Conservation (phyloP, 2,329 filamentous ascomycete genomes). For the Colletotrichum salicis region DNA sequence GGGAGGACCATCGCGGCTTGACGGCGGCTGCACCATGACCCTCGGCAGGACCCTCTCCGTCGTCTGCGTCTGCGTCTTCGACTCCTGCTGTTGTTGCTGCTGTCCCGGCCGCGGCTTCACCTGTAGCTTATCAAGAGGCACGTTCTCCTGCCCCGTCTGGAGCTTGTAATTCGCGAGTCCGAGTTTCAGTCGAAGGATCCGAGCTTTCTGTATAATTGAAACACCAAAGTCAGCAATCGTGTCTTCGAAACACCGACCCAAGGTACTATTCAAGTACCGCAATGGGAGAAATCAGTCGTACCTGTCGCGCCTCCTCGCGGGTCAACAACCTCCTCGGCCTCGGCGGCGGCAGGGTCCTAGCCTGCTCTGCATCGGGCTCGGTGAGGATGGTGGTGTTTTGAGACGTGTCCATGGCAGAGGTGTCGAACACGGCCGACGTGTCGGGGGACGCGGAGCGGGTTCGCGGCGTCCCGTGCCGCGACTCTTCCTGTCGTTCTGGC, state of each 20-base stretch:
- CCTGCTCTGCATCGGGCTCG: slow-evolving; percentile 54
- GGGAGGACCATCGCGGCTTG: slow-evolving; percentile 34
- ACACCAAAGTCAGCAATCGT: slow-evolving; percentile 12
- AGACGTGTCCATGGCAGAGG: slow-evolving; percentile 57
- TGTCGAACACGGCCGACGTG: slow-evolving; percentile 62
- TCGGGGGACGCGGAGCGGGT: slow-evolving; percentile 45
- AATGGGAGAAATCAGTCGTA: slow-evolving; percentile 41
- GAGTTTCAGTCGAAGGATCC: slow-evolving; percentile 75
- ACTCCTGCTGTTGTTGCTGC: slow-evolving; percentile 34
- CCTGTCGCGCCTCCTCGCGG: slow-evolving; percentile 64
- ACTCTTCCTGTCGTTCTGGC: not conserved
- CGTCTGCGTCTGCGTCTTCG: not conserved
- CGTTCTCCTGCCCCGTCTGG: slow-evolving; percentile 74
- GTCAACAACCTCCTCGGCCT: slow-evolving; percentile 49
- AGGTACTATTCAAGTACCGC: not conserved
- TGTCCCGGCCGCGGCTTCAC: slow-evolving; percentile 45
- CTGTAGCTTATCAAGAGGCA: slow-evolving; percentile 72
- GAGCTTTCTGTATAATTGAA: slow-evolving; percentile 62
- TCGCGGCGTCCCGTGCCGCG: slow-evolving; percentile 1
- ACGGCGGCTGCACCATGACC: slow-evolving; percentile 36
- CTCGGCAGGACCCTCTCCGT: slow-evolving; percentile 34
- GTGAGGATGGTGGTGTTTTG: slow-evolving; percentile 59
- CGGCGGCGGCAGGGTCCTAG: slow-evolving; percentile 33
- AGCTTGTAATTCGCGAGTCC: slow-evolving; percentile 80
- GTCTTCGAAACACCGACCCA: not conserved